Base-by-base conservation (phyloP, 129 eudicot species). In the Tagetes erecta region DNA sequence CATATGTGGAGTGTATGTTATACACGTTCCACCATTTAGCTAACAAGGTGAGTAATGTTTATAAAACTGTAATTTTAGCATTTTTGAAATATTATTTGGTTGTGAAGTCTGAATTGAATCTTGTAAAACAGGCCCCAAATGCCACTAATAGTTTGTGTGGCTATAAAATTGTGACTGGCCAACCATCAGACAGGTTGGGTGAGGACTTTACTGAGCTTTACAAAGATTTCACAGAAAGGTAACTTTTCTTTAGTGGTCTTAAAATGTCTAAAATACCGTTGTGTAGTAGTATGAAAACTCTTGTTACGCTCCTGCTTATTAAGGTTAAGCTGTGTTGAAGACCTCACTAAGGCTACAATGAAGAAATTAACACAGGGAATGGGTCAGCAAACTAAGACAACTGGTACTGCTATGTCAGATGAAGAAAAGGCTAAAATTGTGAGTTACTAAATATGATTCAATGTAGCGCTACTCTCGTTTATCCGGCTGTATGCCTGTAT, bases 141-240 rank as follows among this genome's bases (percentile, higher is more conserved):
- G 98, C 98, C 39, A 87, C 98, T 20, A 93, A 93, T 77, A 84
- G 96, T 77, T 83, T 93, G 66, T 93, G 98, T 59, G 96, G 96
- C 68, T 93, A 90, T 86, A 93, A 90, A 78, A 88, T 93, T 74
- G 95, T 93, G 71, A 93, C 98, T 72, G 98, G 98, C 34, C 98
- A 93, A 78, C 98, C 98, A 70, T 93, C 98, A 50, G 98, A 93
- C 81, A 84, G 96, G 86, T 92, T 93, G 38, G 98, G 98, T 50
- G 98, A 93, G 84, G 98, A 93, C 83, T 93, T 93, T 78, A 84
- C 96, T 1, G 96, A 93, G 63, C 75, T 78, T n/a, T 76, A 84
- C 72, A 93, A 93, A 80, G 98, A 93, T 79, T 93, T 93, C 86
- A 86, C 84, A 6, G 96, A 90, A 80, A 86, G 98, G 98, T 93